Evolutionary conservation across 345 rosid genomes (phyloP).

Genomic region (Gossypioides kirkii): DNA sequence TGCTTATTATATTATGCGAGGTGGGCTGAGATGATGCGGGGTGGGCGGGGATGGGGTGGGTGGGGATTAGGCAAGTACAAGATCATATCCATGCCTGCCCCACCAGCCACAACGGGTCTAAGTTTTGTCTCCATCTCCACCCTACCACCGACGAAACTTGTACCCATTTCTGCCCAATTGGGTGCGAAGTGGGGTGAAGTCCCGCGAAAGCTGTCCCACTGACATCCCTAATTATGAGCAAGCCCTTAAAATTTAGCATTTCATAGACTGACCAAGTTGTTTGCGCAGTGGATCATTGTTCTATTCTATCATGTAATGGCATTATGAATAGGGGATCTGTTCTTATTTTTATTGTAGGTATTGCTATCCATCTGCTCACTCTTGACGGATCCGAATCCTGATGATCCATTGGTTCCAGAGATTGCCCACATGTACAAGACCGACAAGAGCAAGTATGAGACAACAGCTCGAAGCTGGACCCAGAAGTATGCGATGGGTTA

Average conservation of each 20-base stretch:
- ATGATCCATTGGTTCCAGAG: conserved; percentile 18
- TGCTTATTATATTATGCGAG: no score
- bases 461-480: conserved; percentile 21
- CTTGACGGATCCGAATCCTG: conserved; percentile 21
- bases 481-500: conserved; percentile 26
- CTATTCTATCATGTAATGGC: background rate
- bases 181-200: no score
- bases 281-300: background rate
- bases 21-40: no score
- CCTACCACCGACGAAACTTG: no score
- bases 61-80: no score
- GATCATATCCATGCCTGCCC: no score
- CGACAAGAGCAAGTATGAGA: conserved; percentile 17
- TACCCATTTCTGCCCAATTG: no score
- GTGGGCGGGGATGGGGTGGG: no score
- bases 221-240: no score
- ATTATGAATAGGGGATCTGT: background rate
- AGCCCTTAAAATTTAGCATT: background rate
- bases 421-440: conserved; percentile 24
- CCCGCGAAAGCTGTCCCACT: no score
- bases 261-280: background rate
- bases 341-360: conserved; percentile 2
- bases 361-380: conserved; percentile 20
- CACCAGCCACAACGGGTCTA: no score
- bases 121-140: no score